Base-by-base conservation (phyloP, 2,329 filamentous ascomycete species). In the Aspergillus carbonarius region DNA sequence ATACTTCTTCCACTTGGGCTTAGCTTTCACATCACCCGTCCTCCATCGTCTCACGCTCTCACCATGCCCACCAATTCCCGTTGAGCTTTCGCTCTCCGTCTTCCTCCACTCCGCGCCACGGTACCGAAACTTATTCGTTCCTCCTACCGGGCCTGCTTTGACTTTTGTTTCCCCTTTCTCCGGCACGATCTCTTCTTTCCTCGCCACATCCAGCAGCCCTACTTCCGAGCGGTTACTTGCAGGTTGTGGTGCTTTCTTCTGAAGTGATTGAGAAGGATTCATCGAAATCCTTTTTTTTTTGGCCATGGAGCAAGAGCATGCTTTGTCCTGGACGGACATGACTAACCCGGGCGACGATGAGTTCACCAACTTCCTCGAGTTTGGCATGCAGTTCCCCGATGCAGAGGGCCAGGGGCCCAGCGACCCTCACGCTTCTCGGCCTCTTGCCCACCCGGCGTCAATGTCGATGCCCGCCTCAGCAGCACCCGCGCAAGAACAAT, bases 301-400 rank as follows among this genome's bases (percentile, higher is more conserved):
- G 49, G 50, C 32, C 56, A 79, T 78, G 76, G 75, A 79, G 57
- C 71, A 74, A 66, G 71, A 74, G 52, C 60, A 70, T 10, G 63
- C 62, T 20, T 54, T 66, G 18, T 58, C 62, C 35, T 66, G 63
- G 64, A 66, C 72, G 40, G 72, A 79, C 61, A 73, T 78, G 54
- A 62, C 72, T 8, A 68, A 68, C 25, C 66, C 75, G 58, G 65
- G 73, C 54, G 77, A 79, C 27, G 79, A 81, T 61, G 79, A 82
- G 55, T 81, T 81, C 63, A 75, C 78, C 58, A 79, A 76, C 57
- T 78, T 81, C 59, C 75, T 81, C 59, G 78, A 81, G 55, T 79
- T 81, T 67, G 77, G 76, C 59, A 76, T 78, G 65, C 76, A 76
- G 37, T 80, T 81, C 60, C 55, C 77, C 66, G 76, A 77, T 57